These are phyloP conservation scores for Hypoxylon lenormandii DNA, from an alignment of 495 filamentous ascomycete genomes.

Conservation along the genomic window DNA sequence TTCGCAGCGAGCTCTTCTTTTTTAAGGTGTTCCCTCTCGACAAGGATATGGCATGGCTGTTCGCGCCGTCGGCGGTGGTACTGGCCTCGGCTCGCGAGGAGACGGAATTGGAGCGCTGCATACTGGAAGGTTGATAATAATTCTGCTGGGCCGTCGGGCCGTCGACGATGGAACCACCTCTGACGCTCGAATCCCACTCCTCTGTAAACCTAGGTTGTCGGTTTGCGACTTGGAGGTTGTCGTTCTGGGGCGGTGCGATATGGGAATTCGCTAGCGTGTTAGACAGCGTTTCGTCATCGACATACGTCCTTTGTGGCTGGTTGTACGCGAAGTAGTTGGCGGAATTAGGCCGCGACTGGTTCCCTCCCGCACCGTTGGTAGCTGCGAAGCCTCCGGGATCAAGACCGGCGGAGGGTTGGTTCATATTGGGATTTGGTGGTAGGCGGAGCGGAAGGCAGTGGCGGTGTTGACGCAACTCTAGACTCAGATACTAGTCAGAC, in stretches of 20 bases:
- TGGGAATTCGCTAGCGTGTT: constrained; percentile 59
- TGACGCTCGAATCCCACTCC: constrained; percentile 77
- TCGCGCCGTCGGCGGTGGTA: constrained; percentile 59
- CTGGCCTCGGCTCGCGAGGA: constrained; percentile 61
- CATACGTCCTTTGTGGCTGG: constrained; percentile 39
- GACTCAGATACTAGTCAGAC: constrained; percentile 25
- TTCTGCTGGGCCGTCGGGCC: constrained; percentile 44
- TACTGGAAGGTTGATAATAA: constrained; percentile 50
- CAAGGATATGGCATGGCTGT: constrained; percentile 56
- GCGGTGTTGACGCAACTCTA: constrained; percentile 36
- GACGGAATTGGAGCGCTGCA: constrained; percentile 61
- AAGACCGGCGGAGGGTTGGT: constrained; percentile 33
- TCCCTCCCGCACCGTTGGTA: constrained; percentile 22
- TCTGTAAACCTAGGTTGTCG: constrained; percentile 68
- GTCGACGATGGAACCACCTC: constrained; percentile 71
- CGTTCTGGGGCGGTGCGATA: constrained; percentile 49
- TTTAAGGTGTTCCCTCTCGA: constrained; percentile 82
- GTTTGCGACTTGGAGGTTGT: constrained; percentile 30
- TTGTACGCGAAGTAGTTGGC: constrained; percentile 43
- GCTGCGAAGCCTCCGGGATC: constrained; percentile 27
- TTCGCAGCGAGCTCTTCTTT: constrained; percentile 83
- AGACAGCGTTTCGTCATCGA: constrained; percentile 56
- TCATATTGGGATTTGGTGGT: constrained; percentile 41
- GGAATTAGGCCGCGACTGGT: constrained; percentile 40
- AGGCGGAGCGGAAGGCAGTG: constrained; percentile 27